Conservation (phyloP, 2,329 filamentous ascomycete species). For the Aspergillus pseudoglaucus region DNA sequence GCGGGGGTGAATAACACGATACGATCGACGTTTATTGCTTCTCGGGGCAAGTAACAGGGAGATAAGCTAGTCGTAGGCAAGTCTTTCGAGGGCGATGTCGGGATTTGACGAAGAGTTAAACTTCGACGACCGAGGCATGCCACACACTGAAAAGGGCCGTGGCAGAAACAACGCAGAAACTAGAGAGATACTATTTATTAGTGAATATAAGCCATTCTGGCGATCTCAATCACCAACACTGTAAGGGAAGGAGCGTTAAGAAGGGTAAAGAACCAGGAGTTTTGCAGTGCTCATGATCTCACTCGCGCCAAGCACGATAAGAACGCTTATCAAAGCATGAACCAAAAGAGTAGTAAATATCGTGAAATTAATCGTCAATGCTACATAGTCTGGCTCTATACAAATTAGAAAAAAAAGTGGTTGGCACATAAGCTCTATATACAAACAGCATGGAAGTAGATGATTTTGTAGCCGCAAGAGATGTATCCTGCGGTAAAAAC, state of each 20-base stretch:
- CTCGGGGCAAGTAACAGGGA: background rate
- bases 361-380: constrained; percentile 23
- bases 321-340: background rate
- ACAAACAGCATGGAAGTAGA: constrained; percentile 19
- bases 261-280: background rate
- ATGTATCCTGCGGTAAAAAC: constrained; percentile 10
- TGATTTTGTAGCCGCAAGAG: constrained; percentile 11
- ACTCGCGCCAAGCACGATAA: background rate
- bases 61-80: background rate
- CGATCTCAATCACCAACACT: background rate
- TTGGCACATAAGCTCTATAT: constrained; percentile 27
- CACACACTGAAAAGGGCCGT: background rate
- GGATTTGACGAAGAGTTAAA: background rate
- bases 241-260: background rate
- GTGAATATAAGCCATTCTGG: background rate
- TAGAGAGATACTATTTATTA: background rate
- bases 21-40: background rate
- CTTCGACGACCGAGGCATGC: background rate
- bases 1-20: background rate
- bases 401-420: constrained; percentile 11
- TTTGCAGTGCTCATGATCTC: background rate
- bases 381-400: constrained; percentile 17
- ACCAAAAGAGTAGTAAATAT: constrained; percentile 14
- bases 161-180: background rate
- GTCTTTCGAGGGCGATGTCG: background rate